phyloP scores from a whole-genome alignment of 768 basidiomycete species.

The Megacollybia marginata region DNA sequence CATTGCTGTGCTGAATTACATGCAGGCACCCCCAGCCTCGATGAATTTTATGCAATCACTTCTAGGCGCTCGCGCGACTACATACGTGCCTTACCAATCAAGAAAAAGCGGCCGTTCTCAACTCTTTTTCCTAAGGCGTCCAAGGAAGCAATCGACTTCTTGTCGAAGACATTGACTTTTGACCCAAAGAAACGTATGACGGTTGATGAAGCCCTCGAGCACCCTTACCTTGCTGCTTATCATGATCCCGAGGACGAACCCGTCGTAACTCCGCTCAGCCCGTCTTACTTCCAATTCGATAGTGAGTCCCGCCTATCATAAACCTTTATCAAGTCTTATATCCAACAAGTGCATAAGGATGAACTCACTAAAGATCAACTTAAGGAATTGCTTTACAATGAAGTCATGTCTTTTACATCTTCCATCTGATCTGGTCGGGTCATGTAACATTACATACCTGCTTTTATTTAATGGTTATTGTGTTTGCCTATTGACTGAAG shows the following conservation, averaged over 20 bases:
- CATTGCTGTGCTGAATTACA: slow-evolving; percentile 10
- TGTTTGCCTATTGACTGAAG: neutral
- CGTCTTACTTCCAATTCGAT: slow-evolving; percentile 90
- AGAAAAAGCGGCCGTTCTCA: slow-evolving; percentile 64
- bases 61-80: slow-evolving; percentile 81
- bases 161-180: slow-evolving; percentile 74
- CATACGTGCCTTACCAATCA: slow-evolving; percentile 78
- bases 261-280: slow-evolving; percentile 66
- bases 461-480: neutral
- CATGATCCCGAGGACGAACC: slow-evolving; percentile 92
- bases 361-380: slow-evolving; percentile 71
- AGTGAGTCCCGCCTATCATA: slow-evolving; percentile 30
- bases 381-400: slow-evolving; percentile 78
- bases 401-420: slow-evolving; percentile 72
- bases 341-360: slow-evolving; percentile 53
- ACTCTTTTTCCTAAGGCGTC: slow-evolving; percentile 75
- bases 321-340: slow-evolving; percentile 4
- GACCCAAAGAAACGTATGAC: slow-evolving; percentile 82
- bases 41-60: slow-evolving; percentile 89
- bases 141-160: slow-evolving; percentile 63
- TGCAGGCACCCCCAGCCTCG: slow-evolving; percentile 72
- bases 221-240: slow-evolving; percentile 78
- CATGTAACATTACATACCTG: neutral
- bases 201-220: slow-evolving; percentile 74
- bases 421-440: slow-evolving; percentile 32